Evolutionary conservation across 106 monocot genomes (phyloP).

Genomic region (Dioscorea alata): DNA sequence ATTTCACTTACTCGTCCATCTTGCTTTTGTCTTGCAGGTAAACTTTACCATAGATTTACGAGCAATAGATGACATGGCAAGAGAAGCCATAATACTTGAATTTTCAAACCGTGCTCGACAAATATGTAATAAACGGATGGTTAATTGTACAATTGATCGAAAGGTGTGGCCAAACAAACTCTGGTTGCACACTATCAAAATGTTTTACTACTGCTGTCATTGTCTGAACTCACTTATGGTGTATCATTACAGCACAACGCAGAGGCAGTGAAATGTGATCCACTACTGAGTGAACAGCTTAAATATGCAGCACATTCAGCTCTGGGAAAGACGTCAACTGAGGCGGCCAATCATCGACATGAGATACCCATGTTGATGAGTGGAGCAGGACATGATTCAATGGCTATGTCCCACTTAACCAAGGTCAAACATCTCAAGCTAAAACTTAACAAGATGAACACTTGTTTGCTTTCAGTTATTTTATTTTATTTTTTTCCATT

Average conservation of each 20-base stretch:
- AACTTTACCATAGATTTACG: slow-evolving; percentile 85
- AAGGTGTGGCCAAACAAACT: slow-evolving; percentile 38
- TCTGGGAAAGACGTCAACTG: slow-evolving; percentile 22
- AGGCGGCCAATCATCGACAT: slow-evolving; percentile 12
- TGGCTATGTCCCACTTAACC: slow-evolving; percentile 36
- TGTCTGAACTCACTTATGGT: background rate
- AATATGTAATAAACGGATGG: slow-evolving; percentile 56
- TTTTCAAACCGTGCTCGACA: slow-evolving; percentile 43
- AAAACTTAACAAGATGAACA: background rate
- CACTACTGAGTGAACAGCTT: slow-evolving; percentile 51
- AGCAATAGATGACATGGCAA: slow-evolving; percentile 60
- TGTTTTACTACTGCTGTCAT: background rate
- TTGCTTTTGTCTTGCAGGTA: slow-evolving; percentile 38
- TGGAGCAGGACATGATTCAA: slow-evolving; percentile 90
- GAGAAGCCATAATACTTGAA: slow-evolving; percentile 56
- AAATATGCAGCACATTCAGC: slow-evolving; percentile 55
- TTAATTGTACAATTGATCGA: slow-evolving; percentile 63
- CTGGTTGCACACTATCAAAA: background rate
- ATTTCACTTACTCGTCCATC: background rate
- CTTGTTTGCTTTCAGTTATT: background rate
- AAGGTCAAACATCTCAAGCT: slow-evolving; percentile 15
- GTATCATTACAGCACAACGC: slow-evolving; percentile 62
- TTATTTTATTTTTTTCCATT: background rate
- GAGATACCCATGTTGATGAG: slow-evolving; percentile 83
- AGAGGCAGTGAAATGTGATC: slow-evolving; percentile 50